phyloP scores from a whole-genome alignment of 129 eudicot species.

The Heracleum sosnowskyi region DNA sequence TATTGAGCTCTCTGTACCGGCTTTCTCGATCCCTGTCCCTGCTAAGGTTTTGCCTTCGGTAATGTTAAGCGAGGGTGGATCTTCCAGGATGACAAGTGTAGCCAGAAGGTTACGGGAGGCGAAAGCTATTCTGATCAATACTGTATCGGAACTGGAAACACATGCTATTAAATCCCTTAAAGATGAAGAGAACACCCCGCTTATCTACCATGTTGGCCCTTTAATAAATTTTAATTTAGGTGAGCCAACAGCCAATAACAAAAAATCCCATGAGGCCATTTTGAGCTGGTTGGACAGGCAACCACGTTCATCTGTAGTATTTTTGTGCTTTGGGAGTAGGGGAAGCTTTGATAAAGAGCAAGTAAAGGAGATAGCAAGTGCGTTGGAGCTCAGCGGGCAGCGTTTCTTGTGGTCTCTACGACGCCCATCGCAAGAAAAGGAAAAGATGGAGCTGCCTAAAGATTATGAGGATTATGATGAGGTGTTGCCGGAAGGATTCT shows the following conservation, averaged over 20 bases:
- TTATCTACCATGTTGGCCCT: neutral
- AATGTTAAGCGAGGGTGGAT: neutral
- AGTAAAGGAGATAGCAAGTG: slow-evolving; percentile 27
- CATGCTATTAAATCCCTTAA: neutral
- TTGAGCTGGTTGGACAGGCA: slow-evolving; percentile 30
- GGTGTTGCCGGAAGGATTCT: slow-evolving; percentile 5
- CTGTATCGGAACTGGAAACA: neutral
- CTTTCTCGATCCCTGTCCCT: neutral
- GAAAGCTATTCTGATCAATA: neutral
- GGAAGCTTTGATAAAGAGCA: slow-evolving; percentile 20
- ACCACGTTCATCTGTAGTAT: slow-evolving; percentile 30
- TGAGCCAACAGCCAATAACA: neutral
- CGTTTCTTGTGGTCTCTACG: slow-evolving; percentile 11
- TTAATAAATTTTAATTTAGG: neutral
- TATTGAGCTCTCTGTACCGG: neutral
- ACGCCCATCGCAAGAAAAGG: neutral
- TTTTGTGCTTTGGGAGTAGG: slow-evolving; percentile 33
- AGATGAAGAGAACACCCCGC: neutral
- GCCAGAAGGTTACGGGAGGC: neutral
- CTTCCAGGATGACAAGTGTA: neutral
- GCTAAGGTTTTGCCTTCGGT: neutral
- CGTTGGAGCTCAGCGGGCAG: slow-evolving; percentile 11
- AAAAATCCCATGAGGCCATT: neutral
- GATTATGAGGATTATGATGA: neutral
- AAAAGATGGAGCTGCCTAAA: neutral